These are phyloP conservation scores for Aquilaria agallochum DNA, from an alignment of 441 rosid species.

Conservation along the genomic window DNA sequence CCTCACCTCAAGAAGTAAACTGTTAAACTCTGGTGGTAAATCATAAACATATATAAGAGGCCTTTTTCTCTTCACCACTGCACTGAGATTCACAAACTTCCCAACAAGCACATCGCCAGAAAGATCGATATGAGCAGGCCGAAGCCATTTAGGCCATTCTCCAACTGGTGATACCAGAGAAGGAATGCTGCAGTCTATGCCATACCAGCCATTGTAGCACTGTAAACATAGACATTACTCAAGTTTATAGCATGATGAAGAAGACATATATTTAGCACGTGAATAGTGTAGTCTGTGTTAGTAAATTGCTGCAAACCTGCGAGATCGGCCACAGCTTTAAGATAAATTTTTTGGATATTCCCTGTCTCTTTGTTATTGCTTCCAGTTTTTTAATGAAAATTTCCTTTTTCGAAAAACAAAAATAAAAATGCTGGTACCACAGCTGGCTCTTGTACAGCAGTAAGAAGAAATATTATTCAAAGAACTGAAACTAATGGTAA, in stretches of 20 bases:
- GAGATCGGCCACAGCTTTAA: too few species aligned
- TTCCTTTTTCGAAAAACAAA: too few species aligned
- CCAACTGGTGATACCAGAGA: conserved; percentile 67
- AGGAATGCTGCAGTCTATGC: conserved; percentile 89
- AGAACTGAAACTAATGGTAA: too few species aligned
- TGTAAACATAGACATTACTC: conserved; percentile 25
- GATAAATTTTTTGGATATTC: too few species aligned
- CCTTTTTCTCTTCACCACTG: conserved; percentile 66
- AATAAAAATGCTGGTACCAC: too few species aligned
- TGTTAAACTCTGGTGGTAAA: conserved; percentile 89
- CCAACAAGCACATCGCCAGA: conserved; percentile 37
- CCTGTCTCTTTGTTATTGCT: too few species aligned
- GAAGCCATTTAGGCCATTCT: conserved; percentile 94
- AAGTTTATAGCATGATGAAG: conserved; percentile 8
- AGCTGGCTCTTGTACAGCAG: too few species aligned
- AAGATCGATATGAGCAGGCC: conserved; percentile 78
- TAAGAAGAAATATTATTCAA: too few species aligned
- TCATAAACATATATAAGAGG: conserved; percentile 94
- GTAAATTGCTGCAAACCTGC: too few species aligned
- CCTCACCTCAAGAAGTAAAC: conserved; percentile 90
- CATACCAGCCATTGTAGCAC: conserved; percentile 94
- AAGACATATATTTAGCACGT: background rate
- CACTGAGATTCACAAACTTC: conserved; percentile 53
- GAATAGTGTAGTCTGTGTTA: too few species aligned
- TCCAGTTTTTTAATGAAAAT: too few species aligned